phyloP scores from a whole-genome alignment of 352 stramenopile species.

The Pythium myriotylum region DNA sequence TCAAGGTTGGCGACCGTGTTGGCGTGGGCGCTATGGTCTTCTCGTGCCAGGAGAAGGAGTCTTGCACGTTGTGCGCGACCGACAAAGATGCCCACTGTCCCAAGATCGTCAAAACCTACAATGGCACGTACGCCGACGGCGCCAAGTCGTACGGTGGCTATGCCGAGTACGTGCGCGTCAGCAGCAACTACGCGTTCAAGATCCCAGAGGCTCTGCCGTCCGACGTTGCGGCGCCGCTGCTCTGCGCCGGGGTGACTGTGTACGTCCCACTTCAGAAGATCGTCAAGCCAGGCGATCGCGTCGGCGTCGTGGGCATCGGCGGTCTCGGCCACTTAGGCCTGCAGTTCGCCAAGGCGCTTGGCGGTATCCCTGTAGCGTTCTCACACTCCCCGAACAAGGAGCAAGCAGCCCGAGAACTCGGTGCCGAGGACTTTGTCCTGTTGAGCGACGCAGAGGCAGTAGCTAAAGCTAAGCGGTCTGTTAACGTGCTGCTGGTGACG shows the following conservation, averaged over 20 bases:
- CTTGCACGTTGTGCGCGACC: slow-evolving; percentile 12
- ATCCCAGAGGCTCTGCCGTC: slow-evolving; percentile 31
- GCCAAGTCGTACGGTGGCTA: slow-evolving; percentile 27
- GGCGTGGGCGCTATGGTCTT: slow-evolving; percentile 21
- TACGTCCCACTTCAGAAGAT: slow-evolving; percentile 43
- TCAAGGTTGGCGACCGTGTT: slow-evolving; percentile 22
- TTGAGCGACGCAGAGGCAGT: slow-evolving; percentile 4
- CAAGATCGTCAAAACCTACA: slow-evolving; percentile 22
- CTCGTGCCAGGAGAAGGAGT: slow-evolving; percentile 10
- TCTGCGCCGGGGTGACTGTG: slow-evolving; percentile 73
- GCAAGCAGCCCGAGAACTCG: slow-evolving; percentile 18
- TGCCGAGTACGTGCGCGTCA: slow-evolving; percentile 29
- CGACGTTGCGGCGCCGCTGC: slow-evolving; percentile 42
- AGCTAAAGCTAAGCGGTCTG: slow-evolving; percentile 21
- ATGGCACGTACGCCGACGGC: slow-evolving; percentile 15
- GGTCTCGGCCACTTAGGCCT: slow-evolving; percentile 72
- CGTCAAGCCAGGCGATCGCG: slow-evolving; percentile 31
- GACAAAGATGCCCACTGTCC: slow-evolving; percentile 15
- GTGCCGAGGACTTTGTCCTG: slow-evolving; percentile 25
- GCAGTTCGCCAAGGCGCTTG: slow-evolving; percentile 62
- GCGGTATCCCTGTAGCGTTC: slow-evolving; percentile 44
- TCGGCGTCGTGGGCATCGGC: slow-evolving; percentile 64
- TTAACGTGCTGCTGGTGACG: slow-evolving; percentile 33
- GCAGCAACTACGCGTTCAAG: slow-evolving; percentile 28
- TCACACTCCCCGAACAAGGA: slow-evolving; percentile 31